Evolutionary conservation across 371 early-diverging fungal genomes (phyloP), one percentile per base, ranked within the genome.

Genomic region (Funneliformis caledonium): DNA sequence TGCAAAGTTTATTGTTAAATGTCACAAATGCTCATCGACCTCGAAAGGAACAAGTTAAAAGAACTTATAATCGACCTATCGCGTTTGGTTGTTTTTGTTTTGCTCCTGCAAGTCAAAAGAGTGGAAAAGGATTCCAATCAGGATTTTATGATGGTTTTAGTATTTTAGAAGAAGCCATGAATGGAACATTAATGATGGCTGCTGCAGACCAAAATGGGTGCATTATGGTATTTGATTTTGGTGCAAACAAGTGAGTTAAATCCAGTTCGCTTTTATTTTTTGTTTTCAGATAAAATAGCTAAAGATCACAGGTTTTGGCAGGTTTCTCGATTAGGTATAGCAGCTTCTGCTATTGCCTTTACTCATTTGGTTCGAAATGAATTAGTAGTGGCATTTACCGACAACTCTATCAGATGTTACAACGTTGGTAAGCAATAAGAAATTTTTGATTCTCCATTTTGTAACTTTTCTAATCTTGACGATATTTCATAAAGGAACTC

Each of bases 311-410:
- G 72, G 48, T 16, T 72, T 72, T 72, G 72, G 72, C 72, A 48
- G 48, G 72, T 72, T 16, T 12, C 48, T 26, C 42, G 72, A 72
- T 45, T 45, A 12, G 72, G 72, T 14, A 72, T 72, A 19, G 22
- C 72, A 7, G 31, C 22, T 42, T 72, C 72, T 16, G 14, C n/a
- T 26, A 72, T 72, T 19, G 72, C 72, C 14, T 72, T 72, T 22
- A 72, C 72, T 5, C 45, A 45, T 45, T 48, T 72, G 14, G 31
- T 45, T 19, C 12, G 50, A 45, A 48, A 33, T 72, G 72, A 72
- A 45, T 48, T 72, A 26, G 72, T 72, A 16, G 72, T 72, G 22
- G 72, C 72, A 48, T 72, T 72, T 48, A 72, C 72, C n/a, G 72
- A 72, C 26, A 72, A 72, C 45, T 42, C 72, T 22, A 14, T 72